A percentile compares a stretch with the other conserved stretches of the same genome.
Conservation (phyloP, 345 rosid genomes). For the Lepidium aucheri region DNA sequence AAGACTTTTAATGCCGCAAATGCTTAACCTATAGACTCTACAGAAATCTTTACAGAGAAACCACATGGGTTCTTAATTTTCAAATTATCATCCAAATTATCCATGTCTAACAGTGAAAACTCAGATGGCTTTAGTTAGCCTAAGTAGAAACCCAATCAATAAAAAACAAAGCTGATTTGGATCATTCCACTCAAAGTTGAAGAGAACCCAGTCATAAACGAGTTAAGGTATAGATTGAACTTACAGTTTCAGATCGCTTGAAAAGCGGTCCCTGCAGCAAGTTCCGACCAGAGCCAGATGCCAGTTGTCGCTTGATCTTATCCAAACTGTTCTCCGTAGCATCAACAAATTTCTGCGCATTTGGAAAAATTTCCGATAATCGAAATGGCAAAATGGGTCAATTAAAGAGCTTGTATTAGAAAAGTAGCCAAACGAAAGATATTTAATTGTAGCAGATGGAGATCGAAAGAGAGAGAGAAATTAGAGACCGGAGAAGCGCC, state of each 20-base stretch:
- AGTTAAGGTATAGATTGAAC: not conserved
- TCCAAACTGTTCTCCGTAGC: constrained; percentile 79
- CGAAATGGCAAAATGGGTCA: not conserved
- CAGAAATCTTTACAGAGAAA: not conserved
- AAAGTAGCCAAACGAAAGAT: not conserved
- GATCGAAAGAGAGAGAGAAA: not conserved
- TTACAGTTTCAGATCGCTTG: constrained; percentile 97
- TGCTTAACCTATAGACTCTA: not conserved
- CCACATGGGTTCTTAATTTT: not conserved
- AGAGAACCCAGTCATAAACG: not conserved
- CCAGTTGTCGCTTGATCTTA: constrained; percentile 91
- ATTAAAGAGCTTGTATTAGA: not conserved
- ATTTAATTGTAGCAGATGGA: not conserved
- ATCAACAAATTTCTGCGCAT: constrained; percentile 45
- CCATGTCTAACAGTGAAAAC: not conserved
- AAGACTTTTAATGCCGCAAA: not conserved
- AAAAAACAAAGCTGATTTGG: constrained; percentile 6
- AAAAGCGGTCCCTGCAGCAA: constrained; percentile 94
- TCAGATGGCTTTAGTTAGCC: not conserved
- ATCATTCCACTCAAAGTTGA: not conserved
- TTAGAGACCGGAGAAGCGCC: constrained; percentile 73
- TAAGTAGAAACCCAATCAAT: not conserved
- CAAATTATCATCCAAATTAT: not conserved
- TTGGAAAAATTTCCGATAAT: not conserved
- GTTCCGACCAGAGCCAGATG: constrained; percentile 85